Percentiles rank a stretch among this genome's conserved stretches.
phyloP scores from a whole-genome alignment of 176 grass and related monocot genomes.

The Paspalum notatum region DNA sequence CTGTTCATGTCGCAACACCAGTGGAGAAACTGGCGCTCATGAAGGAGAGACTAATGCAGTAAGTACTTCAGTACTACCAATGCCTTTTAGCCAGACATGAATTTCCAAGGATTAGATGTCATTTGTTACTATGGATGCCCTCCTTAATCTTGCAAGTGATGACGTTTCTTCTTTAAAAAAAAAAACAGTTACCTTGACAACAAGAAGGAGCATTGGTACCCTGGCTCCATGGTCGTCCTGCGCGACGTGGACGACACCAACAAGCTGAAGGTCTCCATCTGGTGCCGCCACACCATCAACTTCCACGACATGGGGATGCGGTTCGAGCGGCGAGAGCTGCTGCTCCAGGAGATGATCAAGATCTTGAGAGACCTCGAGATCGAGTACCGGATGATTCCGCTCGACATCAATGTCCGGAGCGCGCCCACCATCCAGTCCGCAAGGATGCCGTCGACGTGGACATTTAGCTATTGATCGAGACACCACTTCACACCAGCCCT shows the following conservation, averaged over 20 bases:
- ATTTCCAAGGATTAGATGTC: neutral
- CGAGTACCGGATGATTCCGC: constrained; percentile 81
- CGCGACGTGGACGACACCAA: constrained; percentile 81
- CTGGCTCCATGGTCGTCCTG: constrained; percentile 67
- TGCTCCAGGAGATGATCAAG: constrained; percentile 89
- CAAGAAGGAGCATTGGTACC: constrained; percentile 98
- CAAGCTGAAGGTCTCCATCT: constrained; percentile 77
- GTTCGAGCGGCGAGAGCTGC: constrained; percentile 76
- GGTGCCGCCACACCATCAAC: constrained; percentile 92
- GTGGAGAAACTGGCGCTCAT: constrained; percentile 81
- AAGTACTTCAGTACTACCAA: constrained; percentile 13
- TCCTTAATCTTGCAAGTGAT: neutral
- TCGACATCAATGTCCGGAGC: constrained; percentile 78
- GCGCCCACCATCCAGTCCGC: constrained; percentile 53
- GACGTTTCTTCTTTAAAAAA: neutral
- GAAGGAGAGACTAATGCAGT: constrained; percentile 88
- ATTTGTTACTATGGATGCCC: neutral
- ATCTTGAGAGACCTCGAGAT: constrained; percentile 78
- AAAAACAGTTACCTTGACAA: constrained; percentile 73
- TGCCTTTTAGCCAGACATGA: neutral
- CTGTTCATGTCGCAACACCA: constrained; percentile 74
- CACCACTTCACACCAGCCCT: too few relatives aligned
- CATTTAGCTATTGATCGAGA: constrained; percentile 19
- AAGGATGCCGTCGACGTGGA: constrained; percentile 78
- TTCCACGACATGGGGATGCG: constrained; percentile 81